phyloP scores from a whole-genome alignment of 2,329 filamentous ascomycete species.

The Penicillium palitans region DNA sequence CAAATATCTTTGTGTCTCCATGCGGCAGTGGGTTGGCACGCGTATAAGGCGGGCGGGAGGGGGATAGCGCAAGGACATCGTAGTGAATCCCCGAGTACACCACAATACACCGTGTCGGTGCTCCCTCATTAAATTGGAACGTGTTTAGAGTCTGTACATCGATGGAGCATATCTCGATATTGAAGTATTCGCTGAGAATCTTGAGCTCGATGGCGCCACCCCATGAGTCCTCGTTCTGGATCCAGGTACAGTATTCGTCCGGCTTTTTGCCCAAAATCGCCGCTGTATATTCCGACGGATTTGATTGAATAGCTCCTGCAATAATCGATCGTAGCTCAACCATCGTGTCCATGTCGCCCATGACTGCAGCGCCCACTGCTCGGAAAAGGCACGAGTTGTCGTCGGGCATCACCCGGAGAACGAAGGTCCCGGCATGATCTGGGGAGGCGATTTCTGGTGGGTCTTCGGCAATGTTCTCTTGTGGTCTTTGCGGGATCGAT shows the following conservation, averaged over 20 bases:
- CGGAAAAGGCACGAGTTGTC: conserved; percentile 95
- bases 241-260: conserved; percentile 76
- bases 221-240: conserved; percentile 79
- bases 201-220: conserved; percentile 88
- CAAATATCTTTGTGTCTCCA: conserved; percentile 76
- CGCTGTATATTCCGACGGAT: conserved; percentile 71
- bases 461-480: conserved; percentile 51
- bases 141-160: conserved; percentile 71
- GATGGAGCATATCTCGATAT: conserved; percentile 79
- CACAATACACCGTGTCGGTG: conserved; percentile 69
- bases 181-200: conserved; percentile 80
- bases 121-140: conserved; percentile 76
- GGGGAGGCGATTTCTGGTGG: conserved; percentile 63
- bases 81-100: conserved; percentile 95
- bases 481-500: conserved; percentile 46
- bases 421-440: conserved; percentile 57
- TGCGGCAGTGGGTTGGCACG: conserved; percentile 65
- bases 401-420: conserved; percentile 92
- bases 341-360: conserved; percentile 66
- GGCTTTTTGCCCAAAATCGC: conserved; percentile 74
- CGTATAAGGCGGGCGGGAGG: conserved; percentile 58
- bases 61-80: conserved; percentile 78
- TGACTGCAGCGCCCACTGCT: conserved; percentile 78
- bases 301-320: conserved; percentile 72
- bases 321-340: conserved; percentile 74